Conservation (phyloP, 2,329 filamentous ascomycete genomes). For the Ascochyta lentis region DNA sequence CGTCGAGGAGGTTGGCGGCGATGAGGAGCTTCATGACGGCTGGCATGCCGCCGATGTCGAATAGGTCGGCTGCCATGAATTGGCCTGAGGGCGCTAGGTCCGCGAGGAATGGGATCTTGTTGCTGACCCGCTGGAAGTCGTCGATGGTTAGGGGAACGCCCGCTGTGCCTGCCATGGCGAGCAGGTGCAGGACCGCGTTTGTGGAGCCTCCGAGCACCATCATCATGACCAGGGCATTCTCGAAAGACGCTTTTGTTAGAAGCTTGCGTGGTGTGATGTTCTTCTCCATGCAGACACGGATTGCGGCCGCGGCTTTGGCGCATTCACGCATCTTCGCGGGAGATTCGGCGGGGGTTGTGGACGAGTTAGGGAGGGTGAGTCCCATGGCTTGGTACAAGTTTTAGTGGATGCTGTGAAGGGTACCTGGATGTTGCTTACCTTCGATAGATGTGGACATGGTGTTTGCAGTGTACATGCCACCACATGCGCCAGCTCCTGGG, state of each 20-base stretch:
- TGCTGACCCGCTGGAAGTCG: conserved; percentile 80
- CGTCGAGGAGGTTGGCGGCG: conserved; percentile 76
- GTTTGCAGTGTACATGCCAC: conserved; percentile 94
- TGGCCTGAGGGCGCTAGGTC: conserved; percentile 84
- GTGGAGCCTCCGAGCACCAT: conserved; percentile 92
- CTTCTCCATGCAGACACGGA: conserved; percentile 78
- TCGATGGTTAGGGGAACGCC: conserved; percentile 79
- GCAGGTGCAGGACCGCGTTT: conserved; percentile 86
- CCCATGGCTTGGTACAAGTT: conserved; percentile 69
- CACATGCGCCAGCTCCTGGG: conserved; percentile 79
- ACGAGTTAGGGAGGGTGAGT: conserved; percentile 80
- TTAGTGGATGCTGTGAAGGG: conserved; percentile 6
- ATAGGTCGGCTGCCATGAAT: conserved; percentile 88
- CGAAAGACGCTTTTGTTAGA: conserved; percentile 79
- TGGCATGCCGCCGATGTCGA: conserved; percentile 83
- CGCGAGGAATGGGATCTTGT: conserved; percentile 85
- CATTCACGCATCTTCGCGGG: conserved; percentile 89
- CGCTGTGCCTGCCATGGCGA: conserved; percentile 88
- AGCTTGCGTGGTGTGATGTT: conserved; percentile 83
- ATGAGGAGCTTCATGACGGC: conserved; percentile 86
- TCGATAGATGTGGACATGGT: conserved; percentile 93
- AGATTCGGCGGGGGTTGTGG: conserved; percentile 79
- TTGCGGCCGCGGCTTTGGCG: conserved; percentile 78
- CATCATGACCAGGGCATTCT: conserved; percentile 88
- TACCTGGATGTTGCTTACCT: conserved; percentile 20